Base-by-base conservation (phyloP, 2,329 filamentous ascomycete species). In the Xylaria polymorpha region DNA sequence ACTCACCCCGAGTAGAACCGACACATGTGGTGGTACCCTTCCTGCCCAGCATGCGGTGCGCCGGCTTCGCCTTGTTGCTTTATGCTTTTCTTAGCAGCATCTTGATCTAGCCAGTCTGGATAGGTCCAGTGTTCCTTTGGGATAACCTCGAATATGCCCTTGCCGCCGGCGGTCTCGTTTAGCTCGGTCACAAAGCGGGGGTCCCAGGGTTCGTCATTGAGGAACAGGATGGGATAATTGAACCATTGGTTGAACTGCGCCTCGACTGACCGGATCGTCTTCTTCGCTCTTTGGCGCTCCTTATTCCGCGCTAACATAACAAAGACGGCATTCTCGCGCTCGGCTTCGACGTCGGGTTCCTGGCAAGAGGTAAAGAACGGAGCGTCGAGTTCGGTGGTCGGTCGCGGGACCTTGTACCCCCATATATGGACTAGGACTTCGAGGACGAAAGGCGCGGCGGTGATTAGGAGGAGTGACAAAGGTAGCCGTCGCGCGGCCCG, bases 301-400 rank as follows among this genome's bases (percentile, higher is more conserved):
- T 75, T 74, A 72, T 85, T 85, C 44, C 83, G 82, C 61, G 81
- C 82, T 64, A 85, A 76, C 82, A 85, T 84, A 50, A 85, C 81
- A 37, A 85, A 71, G 43, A 80, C 80, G 61, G 82, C 83, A 67
- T 83, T 83, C 74, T 83, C 82, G 71, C 83, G 81, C 64, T 75
- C 75, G 15, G 72, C 75, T 48, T 68, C 66, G 46, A 79, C 72
- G 58, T 79, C 77, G 8, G 82, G 82, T 68, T 82, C 80, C 62
- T 80, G 81, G 71, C 82, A 83, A 14, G 77, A 75, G 1, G 76
- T 80, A 70, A 78, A 77, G 72, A 83, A 83, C 70, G 81, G 80
- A 25, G 76, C 71, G 72, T 83, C 82, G 73, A 82, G 80, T 61
- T 81, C 77, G 61, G 70, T 67, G n/a, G 74, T 67, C 0, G 82